phyloP scores from a whole-genome alignment of 2,329 filamentous ascomycete genomes.

The Gaeumannomyces tritici region DNA sequence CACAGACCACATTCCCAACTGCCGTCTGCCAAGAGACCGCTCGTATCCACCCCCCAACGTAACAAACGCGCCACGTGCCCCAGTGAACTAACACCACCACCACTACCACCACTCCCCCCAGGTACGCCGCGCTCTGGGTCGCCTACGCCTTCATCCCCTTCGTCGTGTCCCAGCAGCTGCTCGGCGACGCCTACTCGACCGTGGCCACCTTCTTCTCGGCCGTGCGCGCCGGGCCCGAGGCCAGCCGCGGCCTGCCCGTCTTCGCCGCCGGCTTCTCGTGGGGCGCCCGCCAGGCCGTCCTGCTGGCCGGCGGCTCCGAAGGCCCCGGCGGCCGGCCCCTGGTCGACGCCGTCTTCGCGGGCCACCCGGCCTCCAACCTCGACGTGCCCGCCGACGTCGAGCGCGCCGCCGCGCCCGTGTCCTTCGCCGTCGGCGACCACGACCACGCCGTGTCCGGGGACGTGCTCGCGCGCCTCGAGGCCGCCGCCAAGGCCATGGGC shows the following conservation, averaged over 20 bases:
- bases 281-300: constrained; percentile 46
- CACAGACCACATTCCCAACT: neutral
- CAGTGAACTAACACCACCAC: neutral
- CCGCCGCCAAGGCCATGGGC: constrained; percentile 21
- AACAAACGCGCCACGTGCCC: neutral
- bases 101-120: constrained; percentile 2
- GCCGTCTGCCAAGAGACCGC: neutral
- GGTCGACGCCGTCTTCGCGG: constrained; percentile 41
- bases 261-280: constrained; percentile 53
- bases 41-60: neutral
- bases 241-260: constrained; percentile 21
- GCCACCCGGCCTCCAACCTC: constrained; percentile 38
- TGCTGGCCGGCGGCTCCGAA: constrained; percentile 29
- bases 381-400: constrained; percentile 36
- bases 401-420: constrained; percentile 30
- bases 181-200: constrained; percentile 16
- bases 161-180: constrained; percentile 17
- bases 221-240: constrained; percentile 22
- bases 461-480: constrained; percentile 22
- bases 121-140: constrained; percentile 16
- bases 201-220: constrained; percentile 26
- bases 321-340: constrained; percentile 22
- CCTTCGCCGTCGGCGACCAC: constrained; percentile 33
- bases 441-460: constrained; percentile 28
- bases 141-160: constrained; percentile 20